Conservation (phyloP, 2,329 filamentous ascomycete species). For the Raffaelea albimanens region DNA sequence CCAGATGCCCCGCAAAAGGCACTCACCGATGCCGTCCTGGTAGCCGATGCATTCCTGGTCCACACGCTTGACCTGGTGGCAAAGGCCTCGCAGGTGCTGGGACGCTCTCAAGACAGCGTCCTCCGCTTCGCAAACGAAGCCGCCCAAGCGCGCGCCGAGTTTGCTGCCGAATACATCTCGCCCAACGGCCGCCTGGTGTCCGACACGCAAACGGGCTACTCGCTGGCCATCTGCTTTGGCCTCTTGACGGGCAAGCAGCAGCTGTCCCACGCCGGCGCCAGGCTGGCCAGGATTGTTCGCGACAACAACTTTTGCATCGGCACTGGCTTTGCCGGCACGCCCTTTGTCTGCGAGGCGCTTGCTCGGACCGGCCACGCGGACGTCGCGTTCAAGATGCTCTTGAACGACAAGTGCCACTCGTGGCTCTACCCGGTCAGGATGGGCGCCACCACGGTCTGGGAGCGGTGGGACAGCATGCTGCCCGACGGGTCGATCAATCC, state of each 20-base stretch:
- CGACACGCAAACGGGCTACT: constrained; percentile 20
- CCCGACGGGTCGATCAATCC: constrained; percentile 25
- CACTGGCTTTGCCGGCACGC: constrained; percentile 17
- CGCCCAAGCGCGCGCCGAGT: constrained; percentile 12
- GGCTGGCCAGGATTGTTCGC: constrained; percentile 1
- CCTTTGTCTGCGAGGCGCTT: constrained; percentile 10
- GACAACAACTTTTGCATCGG: constrained; percentile 7
- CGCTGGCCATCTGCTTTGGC: constrained; percentile 18
- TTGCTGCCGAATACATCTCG: constrained; percentile 18
- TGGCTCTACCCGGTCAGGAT: constrained; percentile 29
- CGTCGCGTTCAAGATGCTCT: constrained; percentile 22
- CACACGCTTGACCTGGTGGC: constrained; percentile 21
- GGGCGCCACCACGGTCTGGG: constrained; percentile 30
- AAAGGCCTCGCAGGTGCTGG: constrained; percentile 16
- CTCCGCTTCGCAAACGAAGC: constrained; percentile 15
- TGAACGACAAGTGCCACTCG: constrained; percentile 19
- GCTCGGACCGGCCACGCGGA: background rate
- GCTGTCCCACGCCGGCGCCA: background rate
- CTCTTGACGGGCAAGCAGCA: constrained; percentile 3
- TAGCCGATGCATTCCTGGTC: constrained; percentile 28
- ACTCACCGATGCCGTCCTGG: constrained; percentile 22
- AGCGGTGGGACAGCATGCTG: constrained; percentile 30
- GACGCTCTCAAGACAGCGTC: constrained; percentile 5
- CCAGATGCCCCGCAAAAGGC: constrained; percentile 21
- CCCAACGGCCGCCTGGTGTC: constrained; percentile 12